Conservation (phyloP, 2,329 filamentous ascomycete genomes). For the Trichocomaceae sp. region DNA sequence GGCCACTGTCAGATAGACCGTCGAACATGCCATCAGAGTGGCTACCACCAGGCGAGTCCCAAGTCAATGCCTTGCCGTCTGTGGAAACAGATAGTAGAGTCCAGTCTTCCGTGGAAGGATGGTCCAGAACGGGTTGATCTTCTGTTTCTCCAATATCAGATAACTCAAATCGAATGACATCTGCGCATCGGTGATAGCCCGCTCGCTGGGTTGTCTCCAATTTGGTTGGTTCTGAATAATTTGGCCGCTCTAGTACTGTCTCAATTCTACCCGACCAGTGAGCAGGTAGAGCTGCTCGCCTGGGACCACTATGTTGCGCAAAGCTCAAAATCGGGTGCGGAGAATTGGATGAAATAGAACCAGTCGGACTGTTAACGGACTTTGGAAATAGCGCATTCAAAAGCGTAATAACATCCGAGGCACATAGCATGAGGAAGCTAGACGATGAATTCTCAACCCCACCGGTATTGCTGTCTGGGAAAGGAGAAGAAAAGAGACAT, state of each 20-base stretch:
- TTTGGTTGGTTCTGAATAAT: conserved; percentile 19
- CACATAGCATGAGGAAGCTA: conserved; percentile 71
- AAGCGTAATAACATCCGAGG: conserved; percentile 70
- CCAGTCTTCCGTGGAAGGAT: conserved; percentile 79
- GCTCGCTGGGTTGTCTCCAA: conserved; percentile 20
- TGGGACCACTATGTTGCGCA: conserved; percentile 5
- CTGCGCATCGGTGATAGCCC: conserved; percentile 28
- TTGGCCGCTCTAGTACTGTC: conserved; percentile 19
- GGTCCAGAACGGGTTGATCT: conserved; percentile 54
- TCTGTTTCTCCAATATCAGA: conserved; percentile 33
- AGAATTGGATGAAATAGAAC: conserved; percentile 21
- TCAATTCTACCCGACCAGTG: conserved; percentile 29
- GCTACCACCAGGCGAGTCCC: conserved; percentile 58
- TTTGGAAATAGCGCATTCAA: conserved; percentile 74
- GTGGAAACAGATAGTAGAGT: conserved; percentile 70
- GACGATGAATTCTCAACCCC: conserved; percentile 18
- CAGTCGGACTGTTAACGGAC: conserved; percentile 21
- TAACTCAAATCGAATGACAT: conserved; percentile 37
- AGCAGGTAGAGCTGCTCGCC: conserved; percentile 18
- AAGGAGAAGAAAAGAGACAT: conserved; percentile 17
- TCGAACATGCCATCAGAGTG: conserved; percentile 54
- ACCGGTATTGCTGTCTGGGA: conserved; percentile 37
- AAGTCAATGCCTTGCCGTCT: conserved; percentile 63
- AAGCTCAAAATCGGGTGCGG: conserved; percentile 21
- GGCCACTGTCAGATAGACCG: conserved; percentile 45